These are phyloP conservation scores for Candida sp. DNA, from an alignment of 1,139 yeast species.

Conservation along the genomic window DNA sequence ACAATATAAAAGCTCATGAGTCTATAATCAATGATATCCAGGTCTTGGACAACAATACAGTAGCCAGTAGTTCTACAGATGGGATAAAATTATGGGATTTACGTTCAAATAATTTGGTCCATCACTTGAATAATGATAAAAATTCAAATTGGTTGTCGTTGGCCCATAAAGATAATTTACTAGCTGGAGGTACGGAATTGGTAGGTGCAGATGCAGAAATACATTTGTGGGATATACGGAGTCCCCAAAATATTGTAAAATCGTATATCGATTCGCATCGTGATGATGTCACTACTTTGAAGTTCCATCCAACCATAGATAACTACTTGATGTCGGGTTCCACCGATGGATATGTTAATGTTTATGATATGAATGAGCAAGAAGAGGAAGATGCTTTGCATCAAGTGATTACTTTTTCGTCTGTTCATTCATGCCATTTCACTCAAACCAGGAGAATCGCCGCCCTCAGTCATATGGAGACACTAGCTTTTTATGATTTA, in stretches of 20 bases:
- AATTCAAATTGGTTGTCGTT: conserved; percentile 39
- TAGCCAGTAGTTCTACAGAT: conserved; percentile 51
- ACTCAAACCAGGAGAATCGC: conserved; percentile 56
- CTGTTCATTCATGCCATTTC: conserved; percentile 86
- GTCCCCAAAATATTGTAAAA: conserved; percentile 34
- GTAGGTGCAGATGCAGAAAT: conserved; percentile 80
- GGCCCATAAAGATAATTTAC: conserved; percentile 32
- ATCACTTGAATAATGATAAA: conserved; percentile 35
- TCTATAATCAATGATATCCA: conserved; percentile 30
- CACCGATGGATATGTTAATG: conserved; percentile 88
- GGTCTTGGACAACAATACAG: conserved; percentile 17
- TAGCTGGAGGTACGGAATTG: conserved; percentile 91
- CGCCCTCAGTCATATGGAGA: conserved; percentile 91
- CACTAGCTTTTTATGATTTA: conserved; percentile 73
- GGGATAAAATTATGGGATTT: conserved; percentile 71
- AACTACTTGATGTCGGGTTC: conserved; percentile 79
- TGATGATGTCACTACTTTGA: conserved; percentile 83
- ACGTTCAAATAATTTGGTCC: conserved; percentile 24
- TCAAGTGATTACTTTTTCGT: conserved; percentile 83
- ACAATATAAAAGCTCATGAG: conserved; percentile 30
- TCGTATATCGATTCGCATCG: conserved; percentile 84
- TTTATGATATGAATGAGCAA: conserved; percentile 71
- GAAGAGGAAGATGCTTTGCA: conserved; percentile 83
- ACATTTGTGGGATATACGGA: conserved; percentile 68
- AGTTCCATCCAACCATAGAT: conserved; percentile 70